Conservation (phyloP, 768 basidiomycete genomes). For the Clavulina sp. region DNA sequence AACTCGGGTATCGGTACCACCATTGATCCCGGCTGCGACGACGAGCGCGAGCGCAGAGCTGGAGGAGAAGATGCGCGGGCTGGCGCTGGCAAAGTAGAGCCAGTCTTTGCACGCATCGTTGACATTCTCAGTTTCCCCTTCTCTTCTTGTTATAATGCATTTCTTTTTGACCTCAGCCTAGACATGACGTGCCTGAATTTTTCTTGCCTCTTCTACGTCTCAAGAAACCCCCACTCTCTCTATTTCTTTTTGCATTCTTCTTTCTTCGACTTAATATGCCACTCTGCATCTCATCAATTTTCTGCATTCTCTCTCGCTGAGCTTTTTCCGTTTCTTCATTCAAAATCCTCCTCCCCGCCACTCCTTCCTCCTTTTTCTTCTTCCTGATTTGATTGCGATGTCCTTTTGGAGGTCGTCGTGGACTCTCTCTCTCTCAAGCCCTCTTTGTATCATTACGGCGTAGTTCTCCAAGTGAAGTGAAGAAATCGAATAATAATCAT, state of each 20-base stretch:
- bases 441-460: not conserved
- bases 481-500: too few relatives aligned
- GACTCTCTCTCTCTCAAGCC: not conserved
- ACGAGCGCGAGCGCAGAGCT: constrained; percentile 7
- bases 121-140: not conserved
- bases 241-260: not conserved
- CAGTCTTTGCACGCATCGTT: not conserved
- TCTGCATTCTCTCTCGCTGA: too few relatives aligned
- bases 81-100: not conserved
- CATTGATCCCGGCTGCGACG: not conserved
- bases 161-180: not conserved
- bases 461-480: too few relatives aligned
- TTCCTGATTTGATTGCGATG: too few relatives aligned
- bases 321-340: too few relatives aligned
- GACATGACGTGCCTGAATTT: not conserved
- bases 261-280: not conserved
- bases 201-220: not conserved
- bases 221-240: not conserved
- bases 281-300: too few relatives aligned
- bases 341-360: too few relatives aligned
- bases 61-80: constrained; percentile 13
- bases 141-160: not conserved
- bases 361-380: too few relatives aligned
- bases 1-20: not conserved
- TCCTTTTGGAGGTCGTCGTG: not conserved